Conservation (phyloP, 2,329 filamentous ascomycete species). For the Tolypocladium album region DNA sequence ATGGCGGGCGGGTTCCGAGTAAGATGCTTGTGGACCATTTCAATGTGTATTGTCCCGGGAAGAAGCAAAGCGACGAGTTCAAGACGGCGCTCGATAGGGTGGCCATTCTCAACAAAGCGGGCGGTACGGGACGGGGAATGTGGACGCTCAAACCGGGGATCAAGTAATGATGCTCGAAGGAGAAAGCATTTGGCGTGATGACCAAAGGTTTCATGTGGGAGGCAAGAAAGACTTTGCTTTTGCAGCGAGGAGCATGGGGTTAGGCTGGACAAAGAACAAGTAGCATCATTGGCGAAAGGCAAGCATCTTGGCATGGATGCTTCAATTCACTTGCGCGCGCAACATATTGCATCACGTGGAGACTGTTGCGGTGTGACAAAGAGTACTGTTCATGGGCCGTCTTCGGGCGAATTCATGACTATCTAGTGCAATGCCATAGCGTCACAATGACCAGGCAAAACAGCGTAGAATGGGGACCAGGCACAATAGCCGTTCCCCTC, state of each 20-base stretch:
- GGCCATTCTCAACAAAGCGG: constrained; percentile 55
- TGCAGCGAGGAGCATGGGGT: not conserved
- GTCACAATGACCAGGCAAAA: constrained; percentile 25
- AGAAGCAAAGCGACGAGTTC: constrained; percentile 66
- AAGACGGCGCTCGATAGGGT: constrained; percentile 69
- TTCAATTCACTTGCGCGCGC: not conserved
- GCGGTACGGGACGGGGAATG: constrained; percentile 39
- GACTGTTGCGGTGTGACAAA: constrained; percentile 12
- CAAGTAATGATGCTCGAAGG: constrained; percentile 8
- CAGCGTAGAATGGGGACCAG: constrained; percentile 51
- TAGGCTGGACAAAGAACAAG: not conserved
- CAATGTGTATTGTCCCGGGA: constrained; percentile 57
- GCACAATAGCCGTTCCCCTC: constrained; percentile 59
- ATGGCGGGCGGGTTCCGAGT: constrained; percentile 69
- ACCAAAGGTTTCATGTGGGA: too few relatives aligned
- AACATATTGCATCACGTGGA: not conserved
- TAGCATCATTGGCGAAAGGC: not conserved
- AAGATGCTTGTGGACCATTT: constrained; percentile 88
- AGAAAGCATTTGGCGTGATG: not conserved
- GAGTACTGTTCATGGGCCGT: constrained; percentile 29
- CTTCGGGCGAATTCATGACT: constrained; percentile 33
- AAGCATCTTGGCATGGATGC: not conserved
- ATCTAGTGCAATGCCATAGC: constrained; percentile 21
- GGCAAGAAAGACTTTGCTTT: not conserved
- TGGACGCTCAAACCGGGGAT: constrained; percentile 36